A percentile compares a stretch with the other conserved stretches of the same genome.
Evolutionary conservation across 208 protist species (phyloP).

Genomic region (Crithidia expoeki): DNA sequence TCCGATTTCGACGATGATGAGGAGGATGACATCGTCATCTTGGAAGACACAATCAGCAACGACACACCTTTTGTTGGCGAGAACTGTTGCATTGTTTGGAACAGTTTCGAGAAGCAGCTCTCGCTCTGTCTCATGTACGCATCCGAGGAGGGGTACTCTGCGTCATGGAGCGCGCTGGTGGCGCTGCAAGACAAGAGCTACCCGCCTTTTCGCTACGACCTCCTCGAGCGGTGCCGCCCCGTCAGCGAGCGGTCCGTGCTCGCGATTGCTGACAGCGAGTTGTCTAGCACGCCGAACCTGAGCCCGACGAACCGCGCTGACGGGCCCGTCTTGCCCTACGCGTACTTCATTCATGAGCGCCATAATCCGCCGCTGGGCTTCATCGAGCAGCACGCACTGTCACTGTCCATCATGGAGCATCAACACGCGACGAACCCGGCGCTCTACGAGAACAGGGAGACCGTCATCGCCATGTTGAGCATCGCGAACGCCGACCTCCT

Average conservation of each 20-base stretch:
- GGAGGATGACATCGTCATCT: slow-evolving; percentile 46
- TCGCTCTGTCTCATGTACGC: slow-evolving; percentile 83
- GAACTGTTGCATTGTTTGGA: slow-evolving; percentile 90
- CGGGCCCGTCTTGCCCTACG: slow-evolving; percentile 55
- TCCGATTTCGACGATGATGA: slow-evolving; percentile 36
- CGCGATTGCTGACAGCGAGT: slow-evolving; percentile 13
- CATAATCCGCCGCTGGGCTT: slow-evolving; percentile 74
- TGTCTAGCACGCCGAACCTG: background rate
- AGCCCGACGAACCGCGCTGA: slow-evolving; percentile 5
- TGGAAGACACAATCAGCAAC: slow-evolving; percentile 74
- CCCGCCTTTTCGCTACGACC: slow-evolving; percentile 52
- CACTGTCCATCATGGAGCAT: slow-evolving; percentile 70
- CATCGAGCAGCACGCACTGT: slow-evolving; percentile 79
- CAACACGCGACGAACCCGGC: slow-evolving; percentile 41
- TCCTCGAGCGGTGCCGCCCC: slow-evolving; percentile 47
- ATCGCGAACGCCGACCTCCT: slow-evolving; percentile 63
- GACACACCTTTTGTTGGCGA: slow-evolving; percentile 85
- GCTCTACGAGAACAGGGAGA: slow-evolving; percentile 54
- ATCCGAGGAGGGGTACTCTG: slow-evolving; percentile 71
- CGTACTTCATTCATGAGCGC: slow-evolving; percentile 68
- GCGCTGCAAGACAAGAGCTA: slow-evolving; percentile 80
- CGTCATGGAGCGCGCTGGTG: slow-evolving; percentile 75
- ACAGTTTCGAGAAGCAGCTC: slow-evolving; percentile 75
- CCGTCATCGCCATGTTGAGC: slow-evolving; percentile 49
- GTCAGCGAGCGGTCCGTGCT: slow-evolving; percentile 7